phyloP scores from a whole-genome alignment of 1,139 yeast species.

The Sugiyamaella japonica region DNA sequence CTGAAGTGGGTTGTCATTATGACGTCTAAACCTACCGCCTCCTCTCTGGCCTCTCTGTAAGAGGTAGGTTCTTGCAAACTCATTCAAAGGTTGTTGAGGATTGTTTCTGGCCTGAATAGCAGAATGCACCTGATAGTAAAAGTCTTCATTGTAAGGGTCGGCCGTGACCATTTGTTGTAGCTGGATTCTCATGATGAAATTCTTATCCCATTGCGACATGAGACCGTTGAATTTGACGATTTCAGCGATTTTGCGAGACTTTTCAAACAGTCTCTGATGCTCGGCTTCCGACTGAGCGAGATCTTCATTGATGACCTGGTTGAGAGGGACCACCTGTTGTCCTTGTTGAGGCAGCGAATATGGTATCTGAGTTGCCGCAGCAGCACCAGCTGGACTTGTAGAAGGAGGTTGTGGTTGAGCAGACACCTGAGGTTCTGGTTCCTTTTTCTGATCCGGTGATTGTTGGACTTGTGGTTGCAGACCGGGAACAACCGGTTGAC shows the following conservation, averaged over 20 bases:
- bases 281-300: slow-evolving; percentile 31
- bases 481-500: slow-evolving; percentile 25
- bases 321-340: slow-evolving; percentile 28
- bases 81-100: slow-evolving; percentile 49
- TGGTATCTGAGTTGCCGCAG: slow-evolving; percentile 14
- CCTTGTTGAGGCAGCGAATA: slow-evolving; percentile 19
- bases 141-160: slow-evolving; percentile 96
- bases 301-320: slow-evolving; percentile 41
- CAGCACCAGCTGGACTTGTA: neutral
- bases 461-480: neutral
- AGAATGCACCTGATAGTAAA: slow-evolving; percentile 90
- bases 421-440: too few relatives aligned
- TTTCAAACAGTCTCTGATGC: slow-evolving; percentile 51
- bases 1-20: slow-evolving; percentile 78
- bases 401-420: neutral
- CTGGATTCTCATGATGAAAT: slow-evolving; percentile 90
- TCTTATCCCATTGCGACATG: slow-evolving; percentile 97
- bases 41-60: slow-evolving; percentile 94
- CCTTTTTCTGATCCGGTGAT: neutral
- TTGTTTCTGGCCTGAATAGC: slow-evolving; percentile 68
- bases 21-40: slow-evolving; percentile 63
- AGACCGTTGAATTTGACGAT: slow-evolving; percentile 85
- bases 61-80: slow-evolving; percentile 92
- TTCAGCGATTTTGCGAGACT: slow-evolving; percentile 52
- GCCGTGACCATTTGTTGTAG: slow-evolving; percentile 94